Conservation (phyloP, 257 asterid species). For the Jaltomata sinuosa region DNA sequence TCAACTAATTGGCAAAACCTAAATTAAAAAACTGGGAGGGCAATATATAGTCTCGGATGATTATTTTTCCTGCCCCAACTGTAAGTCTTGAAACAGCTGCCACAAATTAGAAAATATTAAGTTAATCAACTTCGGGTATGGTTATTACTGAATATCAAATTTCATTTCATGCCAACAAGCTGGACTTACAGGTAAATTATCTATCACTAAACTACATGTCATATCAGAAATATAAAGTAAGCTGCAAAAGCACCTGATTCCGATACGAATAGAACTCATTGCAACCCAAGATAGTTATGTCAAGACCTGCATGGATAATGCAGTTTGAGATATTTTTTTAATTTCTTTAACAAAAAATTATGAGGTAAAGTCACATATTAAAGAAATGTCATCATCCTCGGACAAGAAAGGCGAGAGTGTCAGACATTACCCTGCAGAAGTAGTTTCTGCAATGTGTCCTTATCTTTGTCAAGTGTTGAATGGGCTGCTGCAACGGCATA, state of each 20-base stretch:
- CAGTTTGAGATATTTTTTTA: constrained; percentile 12
- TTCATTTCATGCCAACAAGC: background rate
- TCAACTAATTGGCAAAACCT: background rate
- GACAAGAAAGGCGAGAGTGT: constrained; percentile 10
- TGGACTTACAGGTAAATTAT: background rate
- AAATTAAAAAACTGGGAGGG: background rate
- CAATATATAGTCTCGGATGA: background rate
- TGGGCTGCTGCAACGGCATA: constrained; percentile 82
- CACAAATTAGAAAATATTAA: background rate
- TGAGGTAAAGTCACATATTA: background rate
- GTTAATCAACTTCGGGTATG: background rate
- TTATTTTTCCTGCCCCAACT: background rate
- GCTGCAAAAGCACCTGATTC: constrained; percentile 49
- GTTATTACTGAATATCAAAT: background rate
- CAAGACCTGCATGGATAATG: constrained; percentile 67
- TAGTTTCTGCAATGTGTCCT: constrained; percentile 53
- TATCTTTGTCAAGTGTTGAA: constrained; percentile 45
- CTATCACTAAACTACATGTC: background rate
- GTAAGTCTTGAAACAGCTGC: background rate
- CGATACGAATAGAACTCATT: constrained; percentile 93
- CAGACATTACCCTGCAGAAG: constrained; percentile 66
- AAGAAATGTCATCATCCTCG: background rate
- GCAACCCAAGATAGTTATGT: constrained; percentile 83
- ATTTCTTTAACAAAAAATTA: background rate
- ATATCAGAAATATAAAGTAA: background rate